Evolutionary conservation across 257 asterid species (phyloP).

Genomic region (Solanum acaule): DNA sequence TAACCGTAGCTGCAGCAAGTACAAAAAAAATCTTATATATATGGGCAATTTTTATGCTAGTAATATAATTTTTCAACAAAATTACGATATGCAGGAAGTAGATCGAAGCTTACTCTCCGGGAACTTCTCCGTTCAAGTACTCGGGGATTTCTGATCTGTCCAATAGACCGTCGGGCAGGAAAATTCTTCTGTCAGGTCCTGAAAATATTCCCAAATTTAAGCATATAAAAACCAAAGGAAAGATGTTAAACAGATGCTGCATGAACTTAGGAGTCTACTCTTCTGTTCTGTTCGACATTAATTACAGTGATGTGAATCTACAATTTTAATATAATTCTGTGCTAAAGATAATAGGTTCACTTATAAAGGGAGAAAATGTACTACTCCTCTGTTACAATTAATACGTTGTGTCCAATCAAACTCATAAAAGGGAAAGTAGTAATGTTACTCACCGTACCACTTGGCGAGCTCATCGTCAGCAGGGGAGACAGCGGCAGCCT

Average conservation of each 20-base stretch:
- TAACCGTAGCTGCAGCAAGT: constrained; percentile 67
- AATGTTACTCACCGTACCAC: constrained; percentile 84
- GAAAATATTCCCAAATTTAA: not conserved
- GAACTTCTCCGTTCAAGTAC: constrained; percentile 87
- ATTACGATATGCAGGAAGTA: not conserved
- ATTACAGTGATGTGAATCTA: not conserved
- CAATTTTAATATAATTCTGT: not conserved
- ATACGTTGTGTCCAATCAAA: not conserved
- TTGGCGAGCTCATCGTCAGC: constrained; percentile 86
- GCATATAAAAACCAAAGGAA: not conserved
- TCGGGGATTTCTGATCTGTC: constrained; percentile 96
- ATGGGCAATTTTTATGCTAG: not conserved
- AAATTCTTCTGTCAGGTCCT: constrained; percentile 96
- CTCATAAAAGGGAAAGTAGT: not conserved
- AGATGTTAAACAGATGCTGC: not conserved
- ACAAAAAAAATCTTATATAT: not conserved
- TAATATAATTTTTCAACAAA: not conserved
- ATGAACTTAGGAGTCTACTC: not conserved
- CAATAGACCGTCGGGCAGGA: constrained; percentile 88
- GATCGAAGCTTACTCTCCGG: constrained; percentile 70
- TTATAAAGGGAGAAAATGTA: not conserved
- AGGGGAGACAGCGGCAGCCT: constrained; percentile 42
- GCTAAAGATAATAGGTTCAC: not conserved
- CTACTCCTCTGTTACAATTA: not conserved
- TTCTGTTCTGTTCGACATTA: not conserved